Percentiles rank a stretch among this genome's conserved stretches.
phyloP scores from a whole-genome alignment of 495 filamentous ascomycete species.

The Podospora comata region DNA sequence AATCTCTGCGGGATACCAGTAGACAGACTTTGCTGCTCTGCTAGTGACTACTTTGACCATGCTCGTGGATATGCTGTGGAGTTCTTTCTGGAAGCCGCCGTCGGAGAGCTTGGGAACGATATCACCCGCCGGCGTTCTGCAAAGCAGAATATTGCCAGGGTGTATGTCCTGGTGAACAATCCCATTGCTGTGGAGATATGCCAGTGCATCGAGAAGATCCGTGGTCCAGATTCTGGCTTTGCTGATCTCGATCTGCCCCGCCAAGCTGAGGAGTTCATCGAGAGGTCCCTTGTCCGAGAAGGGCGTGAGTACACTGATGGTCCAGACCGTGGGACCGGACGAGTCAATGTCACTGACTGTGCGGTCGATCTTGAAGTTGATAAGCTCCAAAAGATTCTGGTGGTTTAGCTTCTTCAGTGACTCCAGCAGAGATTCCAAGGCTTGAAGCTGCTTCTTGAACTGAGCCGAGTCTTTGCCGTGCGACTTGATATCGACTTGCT shows the following conservation, averaged over 20 bases:
- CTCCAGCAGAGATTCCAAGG: slow-evolving; percentile 67
- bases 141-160: slow-evolving; percentile 70
- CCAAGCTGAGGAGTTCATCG: slow-evolving; percentile 72
- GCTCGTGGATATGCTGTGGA: slow-evolving; percentile 56
- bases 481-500: slow-evolving; percentile 59
- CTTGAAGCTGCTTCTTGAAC: slow-evolving; percentile 65
- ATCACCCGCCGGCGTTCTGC: slow-evolving; percentile 54
- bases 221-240: slow-evolving; percentile 81
- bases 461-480: slow-evolving; percentile 52
- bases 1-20: slow-evolving; percentile 82
- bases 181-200: slow-evolving; percentile 78
- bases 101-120: slow-evolving; percentile 65
- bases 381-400: slow-evolving; percentile 69
- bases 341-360: slow-evolving; percentile 41
- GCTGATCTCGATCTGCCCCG: slow-evolving; percentile 65
- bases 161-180: slow-evolving; percentile 78
- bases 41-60: slow-evolving; percentile 43
- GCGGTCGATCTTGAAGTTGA: slow-evolving; percentile 74
- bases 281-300: slow-evolving; percentile 79
- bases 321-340: slow-evolving; percentile 53
- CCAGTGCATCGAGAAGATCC: slow-evolving; percentile 84
- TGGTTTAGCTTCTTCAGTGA: slow-evolving; percentile 69
- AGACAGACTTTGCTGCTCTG: slow-evolving; percentile 65
- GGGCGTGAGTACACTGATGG: slow-evolving; percentile 75
- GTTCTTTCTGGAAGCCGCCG: slow-evolving; percentile 60